These are phyloP conservation scores for Alternaria novae-zelandiae DNA, from an alignment of 2,329 filamentous ascomycete species.

Conservation along the genomic window DNA sequence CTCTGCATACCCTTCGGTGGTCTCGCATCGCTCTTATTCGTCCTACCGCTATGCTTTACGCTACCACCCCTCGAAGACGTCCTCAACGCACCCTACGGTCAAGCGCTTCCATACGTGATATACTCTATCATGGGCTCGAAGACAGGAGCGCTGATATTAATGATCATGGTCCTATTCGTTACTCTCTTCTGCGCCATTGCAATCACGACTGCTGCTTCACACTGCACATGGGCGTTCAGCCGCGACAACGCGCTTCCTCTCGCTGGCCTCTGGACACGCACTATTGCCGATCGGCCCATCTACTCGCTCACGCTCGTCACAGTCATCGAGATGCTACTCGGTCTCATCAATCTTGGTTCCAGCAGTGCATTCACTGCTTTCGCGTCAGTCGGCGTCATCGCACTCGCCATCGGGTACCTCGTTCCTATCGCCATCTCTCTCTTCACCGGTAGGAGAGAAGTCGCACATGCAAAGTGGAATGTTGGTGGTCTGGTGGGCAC, in stretches of 20 bases:
- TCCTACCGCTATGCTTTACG: constrained; percentile 61
- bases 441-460: neutral
- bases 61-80: constrained; percentile 57
- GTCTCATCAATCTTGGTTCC: neutral
- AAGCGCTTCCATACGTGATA: constrained; percentile 61
- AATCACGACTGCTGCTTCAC: constrained; percentile 59
- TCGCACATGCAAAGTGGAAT: neutral
- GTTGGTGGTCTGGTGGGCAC: neutral
- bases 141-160: constrained; percentile 56
- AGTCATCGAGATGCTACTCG: neutral
- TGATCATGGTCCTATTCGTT: constrained; percentile 58
- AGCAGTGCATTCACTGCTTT: neutral
- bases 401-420: neutral
- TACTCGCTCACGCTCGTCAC: constrained; percentile 53
- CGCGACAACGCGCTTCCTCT: constrained; percentile 54
- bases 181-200: constrained; percentile 62
- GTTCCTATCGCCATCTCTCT: neutral
- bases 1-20: constrained; percentile 62
- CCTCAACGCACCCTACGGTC: constrained; percentile 53
- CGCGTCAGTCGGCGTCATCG: neutral
- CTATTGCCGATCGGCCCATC: constrained; percentile 38
- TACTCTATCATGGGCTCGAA: constrained; percentile 57
- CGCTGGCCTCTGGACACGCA: constrained; percentile 43
- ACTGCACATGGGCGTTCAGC: constrained; percentile 56
- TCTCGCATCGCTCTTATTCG: constrained; percentile 62